phyloP scores from a whole-genome alignment of 495 filamentous ascomycete species.

The Hyaloscypha variabilis region DNA sequence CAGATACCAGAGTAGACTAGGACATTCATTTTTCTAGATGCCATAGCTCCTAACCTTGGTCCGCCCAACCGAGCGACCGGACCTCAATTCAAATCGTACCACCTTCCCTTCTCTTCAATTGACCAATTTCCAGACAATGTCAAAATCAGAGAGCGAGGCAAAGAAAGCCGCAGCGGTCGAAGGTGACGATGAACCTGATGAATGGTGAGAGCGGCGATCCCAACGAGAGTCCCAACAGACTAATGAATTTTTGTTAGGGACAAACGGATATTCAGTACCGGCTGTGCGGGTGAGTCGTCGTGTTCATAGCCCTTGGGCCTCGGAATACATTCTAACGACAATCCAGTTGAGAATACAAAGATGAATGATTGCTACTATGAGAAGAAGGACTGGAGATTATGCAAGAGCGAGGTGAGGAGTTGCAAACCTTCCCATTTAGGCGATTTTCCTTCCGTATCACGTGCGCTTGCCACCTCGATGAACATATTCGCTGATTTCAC shows the following conservation, averaged over 20 bases:
- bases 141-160: conserved; percentile 48
- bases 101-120: not conserved
- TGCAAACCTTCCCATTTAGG: conserved; percentile 23
- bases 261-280: conserved; percentile 96
- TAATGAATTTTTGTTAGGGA: conserved; percentile 60
- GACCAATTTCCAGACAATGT: conserved; percentile 40
- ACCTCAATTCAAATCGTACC: not conserved
- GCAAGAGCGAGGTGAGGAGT: conserved; percentile 81
- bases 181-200: conserved; percentile 89
- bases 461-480: conserved; percentile 12
- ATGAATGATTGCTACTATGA: conserved; percentile 95
- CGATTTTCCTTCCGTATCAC: conserved; percentile 30
- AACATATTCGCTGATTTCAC: not conserved
- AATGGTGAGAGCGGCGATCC: conserved; percentile 66
- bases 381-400: conserved; percentile 94
- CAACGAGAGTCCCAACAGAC: conserved; percentile 24
- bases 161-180: conserved; percentile 37
- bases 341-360: conserved; percentile 79
- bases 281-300: conserved; percentile 72
- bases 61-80: conserved; percentile 4
- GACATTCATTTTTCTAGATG: conserved; percentile 68
- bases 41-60: conserved; percentile 27
- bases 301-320: not conserved
- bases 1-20: conserved; percentile 79
- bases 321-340: conserved; percentile 18